Conservation (phyloP, 2,329 filamentous ascomycete genomes). For the Fusarium praegraminearum region DNA sequence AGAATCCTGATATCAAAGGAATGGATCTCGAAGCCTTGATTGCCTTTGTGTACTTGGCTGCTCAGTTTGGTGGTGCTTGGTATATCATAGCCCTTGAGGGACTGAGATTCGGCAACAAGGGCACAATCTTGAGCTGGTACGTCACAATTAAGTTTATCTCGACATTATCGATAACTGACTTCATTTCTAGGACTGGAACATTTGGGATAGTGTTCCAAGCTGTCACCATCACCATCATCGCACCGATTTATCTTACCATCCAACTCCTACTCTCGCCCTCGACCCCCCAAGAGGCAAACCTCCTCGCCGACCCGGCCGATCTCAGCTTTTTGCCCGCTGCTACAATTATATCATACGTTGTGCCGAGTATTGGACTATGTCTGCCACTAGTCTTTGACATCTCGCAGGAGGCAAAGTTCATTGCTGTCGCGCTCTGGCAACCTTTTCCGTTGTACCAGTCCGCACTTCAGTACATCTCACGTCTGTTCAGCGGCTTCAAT, state of each 20-base stretch:
- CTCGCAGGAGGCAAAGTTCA: constrained; percentile 8
- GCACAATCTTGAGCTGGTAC: constrained; percentile 34
- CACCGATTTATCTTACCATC: constrained; percentile 35
- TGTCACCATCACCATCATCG: constrained; percentile 38
- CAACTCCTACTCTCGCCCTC: constrained; percentile 33
- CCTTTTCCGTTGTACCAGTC: constrained; percentile 38
- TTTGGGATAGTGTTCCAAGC: constrained; percentile 40
- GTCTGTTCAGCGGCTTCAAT: not conserved
- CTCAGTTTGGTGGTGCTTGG: constrained; percentile 43
- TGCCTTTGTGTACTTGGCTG: constrained; percentile 35
- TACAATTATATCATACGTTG: constrained; percentile 31
- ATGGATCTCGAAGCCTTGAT: constrained; percentile 32
- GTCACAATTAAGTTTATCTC: not conserved
- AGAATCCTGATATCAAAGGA: not conserved
- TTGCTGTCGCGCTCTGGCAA: constrained; percentile 36
- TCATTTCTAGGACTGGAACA: constrained; percentile 23
- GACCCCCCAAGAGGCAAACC: not conserved
- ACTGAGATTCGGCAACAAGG: constrained; percentile 26
- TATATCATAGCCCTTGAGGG: constrained; percentile 37
- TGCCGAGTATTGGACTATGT: constrained; percentile 31
- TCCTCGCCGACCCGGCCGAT: constrained; percentile 31
- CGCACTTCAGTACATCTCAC: not conserved
- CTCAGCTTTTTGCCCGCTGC: constrained; percentile 27
- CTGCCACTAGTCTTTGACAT: constrained; percentile 24
- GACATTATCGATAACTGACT: not conserved